Conservation (phyloP, 176 grass and related monocot species). For the Metroxylon sagu region DNA sequence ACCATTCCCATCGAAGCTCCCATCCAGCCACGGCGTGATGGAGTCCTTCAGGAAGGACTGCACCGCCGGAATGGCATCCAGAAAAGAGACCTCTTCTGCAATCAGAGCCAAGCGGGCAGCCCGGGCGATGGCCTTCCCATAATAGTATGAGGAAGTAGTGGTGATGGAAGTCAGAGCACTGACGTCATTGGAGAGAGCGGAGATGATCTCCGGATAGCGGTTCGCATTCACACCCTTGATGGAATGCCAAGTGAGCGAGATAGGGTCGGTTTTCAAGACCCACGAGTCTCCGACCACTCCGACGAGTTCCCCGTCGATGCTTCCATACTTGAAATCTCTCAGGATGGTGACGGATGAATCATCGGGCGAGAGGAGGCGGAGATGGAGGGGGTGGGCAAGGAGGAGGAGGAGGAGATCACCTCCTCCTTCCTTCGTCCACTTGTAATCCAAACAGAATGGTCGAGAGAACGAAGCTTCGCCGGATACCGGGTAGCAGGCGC, state of each 20-base stretch:
- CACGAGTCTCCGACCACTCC: constrained; percentile 74
- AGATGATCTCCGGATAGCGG: constrained; percentile 51
- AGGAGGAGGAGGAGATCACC: constrained; percentile 83
- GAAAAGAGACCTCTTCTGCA: constrained; percentile 77
- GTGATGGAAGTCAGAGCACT: constrained; percentile 45
- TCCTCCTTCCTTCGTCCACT: constrained; percentile 59
- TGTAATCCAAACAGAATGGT: constrained; percentile 74
- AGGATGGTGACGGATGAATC: constrained; percentile 35
- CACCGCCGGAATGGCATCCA: constrained; percentile 52
- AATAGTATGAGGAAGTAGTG: constrained; percentile 88
- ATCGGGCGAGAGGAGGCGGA: constrained; percentile 43
- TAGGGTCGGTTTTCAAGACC: constrained; percentile 43
- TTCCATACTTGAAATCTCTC: constrained; percentile 68
- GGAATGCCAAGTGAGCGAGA: constrained; percentile 74
- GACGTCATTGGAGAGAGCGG: constrained; percentile 60
- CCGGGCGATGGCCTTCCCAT: constrained; percentile 74
- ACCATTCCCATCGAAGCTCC: constrained; percentile 66
- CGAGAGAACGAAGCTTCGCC: constrained; percentile 51
- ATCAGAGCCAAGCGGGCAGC: constrained; percentile 82
- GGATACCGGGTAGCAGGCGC: constrained; percentile 60
- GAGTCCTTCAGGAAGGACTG: constrained; percentile 43
- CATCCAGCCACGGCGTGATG: constrained; percentile 87
- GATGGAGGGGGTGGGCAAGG: constrained; percentile 85
- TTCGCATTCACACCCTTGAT: constrained; percentile 51
- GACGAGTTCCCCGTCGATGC: constrained; percentile 94